Evolutionary conservation across 192 early-diverging fungal genomes (phyloP), one percentile per base, ranked within the genome.

Genomic region (Podila clonocystis): DNA sequence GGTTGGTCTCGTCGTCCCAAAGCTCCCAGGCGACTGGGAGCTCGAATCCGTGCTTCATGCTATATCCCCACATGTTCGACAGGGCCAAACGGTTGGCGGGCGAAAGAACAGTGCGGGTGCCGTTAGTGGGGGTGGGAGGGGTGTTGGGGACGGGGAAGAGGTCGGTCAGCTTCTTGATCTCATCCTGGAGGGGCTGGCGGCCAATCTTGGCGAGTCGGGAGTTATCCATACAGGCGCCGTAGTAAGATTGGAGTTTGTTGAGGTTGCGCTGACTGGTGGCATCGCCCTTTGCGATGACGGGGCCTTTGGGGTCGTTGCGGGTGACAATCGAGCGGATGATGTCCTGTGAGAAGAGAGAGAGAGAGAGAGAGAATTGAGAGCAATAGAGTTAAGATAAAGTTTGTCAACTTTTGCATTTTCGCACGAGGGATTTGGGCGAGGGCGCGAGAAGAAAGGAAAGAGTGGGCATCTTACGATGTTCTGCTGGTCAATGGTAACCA

Each of bases 191-290:
- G 19, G 87, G 85, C 2, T 67, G 61, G 2, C 73, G 69, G 11
- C 84, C 84, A 13, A 83, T 34, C 28, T 66, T 50, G 31, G 68
- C 36, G 9, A 88, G 78, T 0, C 50, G 36, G 1, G 48, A 9
- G 22, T 84, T 76, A 26, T 88, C 70, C 82, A 87, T 83, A 50
- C 90, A 91, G 49, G 87, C 83, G 13, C 70, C 59, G 63, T 93
- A 93, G 19, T 87, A 84, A 19, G 68, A 20, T 60, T 91, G 82
- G 24, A 89, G 68, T 66, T 89, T 90, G 20, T 82, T 61, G 62
- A 89, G 88, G 55, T 88, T 88, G 26, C 75, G 70, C 36, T 78
- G 57, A 30, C 87, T 83, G 11, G 75, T 72, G 30, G 38, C 61
- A 49, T 86, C 72, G 58, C 72, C 73, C n/a, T 70, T 55, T n/a